Evolutionary conservation across 108 stramenopile genomes (phyloP).

Genomic region (Stephanodiscus triporus): DNA sequence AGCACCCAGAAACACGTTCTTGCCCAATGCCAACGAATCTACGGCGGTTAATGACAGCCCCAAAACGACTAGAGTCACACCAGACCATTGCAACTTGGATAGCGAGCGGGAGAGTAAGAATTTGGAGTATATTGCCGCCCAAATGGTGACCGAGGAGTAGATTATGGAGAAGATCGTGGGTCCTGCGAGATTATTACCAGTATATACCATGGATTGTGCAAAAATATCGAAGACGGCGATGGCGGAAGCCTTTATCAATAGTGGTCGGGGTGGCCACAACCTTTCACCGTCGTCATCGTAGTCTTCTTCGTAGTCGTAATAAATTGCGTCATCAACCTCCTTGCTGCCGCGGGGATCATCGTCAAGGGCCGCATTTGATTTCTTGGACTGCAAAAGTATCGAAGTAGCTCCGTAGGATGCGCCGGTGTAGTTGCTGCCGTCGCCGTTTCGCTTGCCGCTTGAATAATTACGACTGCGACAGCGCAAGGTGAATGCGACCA

Average conservation of each 20-base stretch:
- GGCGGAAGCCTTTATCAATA: slow-evolving; percentile 44
- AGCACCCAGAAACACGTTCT: slow-evolving; percentile 55
- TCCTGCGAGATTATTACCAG: slow-evolving; percentile 73
- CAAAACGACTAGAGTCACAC: slow-evolving; percentile 61
- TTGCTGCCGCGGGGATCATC: neutral
- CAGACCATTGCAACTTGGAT: slow-evolving; percentile 57
- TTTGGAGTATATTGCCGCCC: slow-evolving; percentile 72
- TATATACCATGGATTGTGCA: slow-evolving; percentile 74
- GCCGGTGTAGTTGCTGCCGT: neutral
- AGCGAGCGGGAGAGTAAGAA: slow-evolving; percentile 56
- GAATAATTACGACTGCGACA: neutral
- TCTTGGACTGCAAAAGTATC: too few species aligned
- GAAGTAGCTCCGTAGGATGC: neutral
- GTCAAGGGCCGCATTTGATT: too few species aligned
- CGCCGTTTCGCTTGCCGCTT: neutral
- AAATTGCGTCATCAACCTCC: neutral
- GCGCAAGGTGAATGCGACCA: slow-evolving; percentile 39
- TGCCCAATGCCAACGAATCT: slow-evolving; percentile 50
- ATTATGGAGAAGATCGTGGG: slow-evolving; percentile 81
- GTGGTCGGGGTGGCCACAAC: slow-evolving; percentile 22
- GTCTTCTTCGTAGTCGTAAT: slow-evolving; percentile 7
- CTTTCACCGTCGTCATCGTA: slow-evolving; percentile 23
- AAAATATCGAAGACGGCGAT: slow-evolving; percentile 73
- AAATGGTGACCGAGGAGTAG: slow-evolving; percentile 76
- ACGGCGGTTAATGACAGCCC: slow-evolving; percentile 65